phyloP scores from a whole-genome alignment of 78 protist genomes.

The Dictyostelium brefeldianum region DNA sequence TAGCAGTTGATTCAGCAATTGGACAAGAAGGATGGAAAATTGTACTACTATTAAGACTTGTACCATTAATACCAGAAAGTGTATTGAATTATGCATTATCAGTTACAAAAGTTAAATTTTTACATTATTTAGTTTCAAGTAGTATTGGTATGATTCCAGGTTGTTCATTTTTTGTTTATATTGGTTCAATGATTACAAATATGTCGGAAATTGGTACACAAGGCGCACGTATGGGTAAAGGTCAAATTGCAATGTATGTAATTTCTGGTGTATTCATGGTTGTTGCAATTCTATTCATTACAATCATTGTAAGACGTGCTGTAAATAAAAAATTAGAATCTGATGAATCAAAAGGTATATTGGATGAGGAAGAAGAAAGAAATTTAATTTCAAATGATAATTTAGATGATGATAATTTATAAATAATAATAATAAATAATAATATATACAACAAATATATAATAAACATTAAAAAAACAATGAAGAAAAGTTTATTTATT shows the following conservation, averaged over 20 bases:
- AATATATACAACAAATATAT: background rate
- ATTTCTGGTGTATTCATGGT: conserved; percentile 60
- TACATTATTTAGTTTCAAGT: conserved; percentile 50
- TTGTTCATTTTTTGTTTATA: conserved; percentile 64
- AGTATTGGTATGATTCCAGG: conserved; percentile 72
- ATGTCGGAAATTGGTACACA: conserved; percentile 57
- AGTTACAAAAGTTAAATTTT: conserved; percentile 40
- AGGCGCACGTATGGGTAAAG: background rate
- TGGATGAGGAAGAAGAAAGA: conserved; percentile 54
- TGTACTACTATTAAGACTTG: conserved; percentile 49
- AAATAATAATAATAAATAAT: background rate
- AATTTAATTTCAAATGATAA: too few relatives aligned
- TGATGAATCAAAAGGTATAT: conserved; percentile 50
- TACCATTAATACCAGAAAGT: conserved; percentile 66
- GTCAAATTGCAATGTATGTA: conserved; percentile 49
- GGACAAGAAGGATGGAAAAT: conserved; percentile 83
- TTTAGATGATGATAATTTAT: background rate
- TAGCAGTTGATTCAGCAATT: conserved; percentile 55
- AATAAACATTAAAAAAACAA: background rate
- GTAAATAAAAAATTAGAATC: conserved; percentile 65
- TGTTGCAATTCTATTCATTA: conserved; percentile 45
- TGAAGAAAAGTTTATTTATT: too few relatives aligned
- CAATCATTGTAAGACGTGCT: conserved; percentile 71
- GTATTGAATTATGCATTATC: conserved; percentile 65
- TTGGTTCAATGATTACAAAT: conserved; percentile 25